Evolutionary conservation across 192 early-diverging fungal genomes (phyloP).

Genomic region (Coemansia sp.): DNA sequence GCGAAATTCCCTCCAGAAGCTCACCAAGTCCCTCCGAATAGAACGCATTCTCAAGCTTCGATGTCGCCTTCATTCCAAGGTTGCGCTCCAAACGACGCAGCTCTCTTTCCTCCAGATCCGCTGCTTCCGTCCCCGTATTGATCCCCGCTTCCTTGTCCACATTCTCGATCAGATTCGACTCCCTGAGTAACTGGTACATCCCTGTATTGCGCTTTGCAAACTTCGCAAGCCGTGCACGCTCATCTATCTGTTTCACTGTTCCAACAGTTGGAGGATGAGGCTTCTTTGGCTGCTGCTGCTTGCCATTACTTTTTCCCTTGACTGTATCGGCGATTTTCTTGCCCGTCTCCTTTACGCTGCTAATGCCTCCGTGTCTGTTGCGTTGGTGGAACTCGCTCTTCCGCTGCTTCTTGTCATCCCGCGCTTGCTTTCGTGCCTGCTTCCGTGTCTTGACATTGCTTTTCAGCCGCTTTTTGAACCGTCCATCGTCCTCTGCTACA

Average conservation of each 20-base stretch:
- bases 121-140: constrained; percentile 6
- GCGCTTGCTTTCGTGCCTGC: constrained; percentile 49
- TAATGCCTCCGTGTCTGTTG: constrained; percentile 13
- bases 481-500: constrained; percentile 12
- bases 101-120: constrained; percentile 54
- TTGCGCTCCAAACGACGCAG: constrained; percentile 52
- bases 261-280: constrained; percentile 4
- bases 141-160: constrained; percentile 40
- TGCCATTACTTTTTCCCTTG: not conserved
- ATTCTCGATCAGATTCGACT: constrained; percentile 45
- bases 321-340: not conserved
- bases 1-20: constrained; percentile 31
- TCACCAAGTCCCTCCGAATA: constrained; percentile 51
- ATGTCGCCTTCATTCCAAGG: constrained; percentile 51
- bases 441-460: constrained; percentile 37
- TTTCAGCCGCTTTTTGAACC: constrained; percentile 45
- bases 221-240: constrained; percentile 42
- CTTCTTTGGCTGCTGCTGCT: constrained; percentile 1
- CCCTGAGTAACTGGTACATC: constrained; percentile 53
- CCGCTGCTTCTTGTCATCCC: constrained; percentile 53
- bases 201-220: constrained; percentile 58
- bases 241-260: constrained; percentile 14
- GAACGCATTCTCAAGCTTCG: constrained; percentile 45
- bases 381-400: constrained; percentile 34
- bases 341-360: not conserved